phyloP scores from a whole-genome alignment of 1,284 basidiomycete genomes.

The Boletus hoseneyae region DNA sequence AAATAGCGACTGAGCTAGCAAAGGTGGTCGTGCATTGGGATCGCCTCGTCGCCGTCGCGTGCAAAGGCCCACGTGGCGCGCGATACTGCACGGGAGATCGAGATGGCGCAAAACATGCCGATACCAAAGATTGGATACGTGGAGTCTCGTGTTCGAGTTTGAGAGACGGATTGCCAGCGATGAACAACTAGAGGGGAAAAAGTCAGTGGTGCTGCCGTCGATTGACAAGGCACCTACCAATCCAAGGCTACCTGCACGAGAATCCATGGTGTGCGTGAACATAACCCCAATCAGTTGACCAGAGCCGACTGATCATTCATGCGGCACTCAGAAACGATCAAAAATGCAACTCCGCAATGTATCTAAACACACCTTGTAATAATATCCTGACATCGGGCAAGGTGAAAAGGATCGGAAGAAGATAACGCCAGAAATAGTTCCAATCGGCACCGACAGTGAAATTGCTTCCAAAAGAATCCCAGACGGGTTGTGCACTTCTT shows the following conservation, averaged over 20 bases:
- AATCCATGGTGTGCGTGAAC: conserved; percentile 63
- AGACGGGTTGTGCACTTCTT: conserved; percentile 60
- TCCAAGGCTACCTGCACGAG: conserved; percentile 60
- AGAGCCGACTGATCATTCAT: conserved; percentile 44
- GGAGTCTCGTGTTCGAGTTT: background rate
- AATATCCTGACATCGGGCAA: conserved; percentile 55
- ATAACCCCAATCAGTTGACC: conserved; percentile 66
- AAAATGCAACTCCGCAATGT: background rate
- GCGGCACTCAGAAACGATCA: background rate
- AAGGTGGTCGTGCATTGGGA: conserved; percentile 56
- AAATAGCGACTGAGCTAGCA: conserved; percentile 40
- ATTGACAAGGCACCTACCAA: conserved; percentile 35
- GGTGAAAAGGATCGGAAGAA: conserved; percentile 69
- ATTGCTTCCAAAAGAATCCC: conserved; percentile 58
- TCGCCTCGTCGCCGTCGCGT: conserved; percentile 61
- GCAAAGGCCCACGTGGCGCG: conserved; percentile 71
- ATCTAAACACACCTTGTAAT: conserved; percentile 40
- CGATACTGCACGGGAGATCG: conserved; percentile 62
- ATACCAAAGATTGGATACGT: conserved; percentile 45
- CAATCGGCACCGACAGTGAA: conserved; percentile 60
- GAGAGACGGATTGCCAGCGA: conserved; percentile 16
- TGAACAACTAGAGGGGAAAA: conserved; percentile 40
- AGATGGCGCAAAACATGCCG: conserved; percentile 55
- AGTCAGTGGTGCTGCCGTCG: background rate
- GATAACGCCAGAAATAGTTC: conserved; percentile 53